Percentiles rank a stretch among this genome's conserved stretches.
These are phyloP conservation scores for Phylloporus arenicola DNA, from an alignment of 768 basidiomycete genomes.

Conservation along the genomic window DNA sequence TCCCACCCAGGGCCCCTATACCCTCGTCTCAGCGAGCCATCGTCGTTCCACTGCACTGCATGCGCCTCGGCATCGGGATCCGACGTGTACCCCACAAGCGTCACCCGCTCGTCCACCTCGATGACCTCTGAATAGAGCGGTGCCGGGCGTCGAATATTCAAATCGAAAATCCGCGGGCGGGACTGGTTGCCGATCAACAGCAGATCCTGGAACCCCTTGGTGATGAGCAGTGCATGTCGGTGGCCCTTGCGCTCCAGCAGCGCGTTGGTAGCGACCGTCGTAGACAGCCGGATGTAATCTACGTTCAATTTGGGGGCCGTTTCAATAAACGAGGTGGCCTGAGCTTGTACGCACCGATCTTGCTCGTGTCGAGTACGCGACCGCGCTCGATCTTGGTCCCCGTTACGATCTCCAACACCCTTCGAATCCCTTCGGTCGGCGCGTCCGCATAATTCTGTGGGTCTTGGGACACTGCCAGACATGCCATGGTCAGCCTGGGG, in stretches of 20 bases:
- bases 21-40: conserved; percentile 58
- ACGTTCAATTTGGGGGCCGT: neutral
- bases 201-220: conserved; percentile 87
- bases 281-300: conserved; percentile 91
- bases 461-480: conserved; percentile 75
- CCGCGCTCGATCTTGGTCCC: conserved; percentile 66
- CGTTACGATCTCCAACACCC: conserved; percentile 75
- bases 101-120: conserved; percentile 86
- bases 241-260: conserved; percentile 93
- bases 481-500: neutral
- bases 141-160: conserved; percentile 75
- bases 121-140: conserved; percentile 69
- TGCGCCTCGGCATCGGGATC: conserved; percentile 79
- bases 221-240: conserved; percentile 86
- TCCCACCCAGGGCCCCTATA: conserved; percentile 81
- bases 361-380: conserved; percentile 61
- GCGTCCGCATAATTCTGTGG: conserved; percentile 85
- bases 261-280: conserved; percentile 95
- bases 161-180: conserved; percentile 90
- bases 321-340: neutral
- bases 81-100: conserved; percentile 87
- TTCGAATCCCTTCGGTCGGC: conserved; percentile 88
- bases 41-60: conserved; percentile 68
- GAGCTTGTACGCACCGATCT: conserved; percentile 53
- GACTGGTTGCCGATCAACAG: conserved; percentile 93